A percentile compares a stretch with the other conserved stretches of the same genome.
Conservation (phyloP, 2,329 filamentous ascomycete species). For the Incumbomyces lentus region DNA sequence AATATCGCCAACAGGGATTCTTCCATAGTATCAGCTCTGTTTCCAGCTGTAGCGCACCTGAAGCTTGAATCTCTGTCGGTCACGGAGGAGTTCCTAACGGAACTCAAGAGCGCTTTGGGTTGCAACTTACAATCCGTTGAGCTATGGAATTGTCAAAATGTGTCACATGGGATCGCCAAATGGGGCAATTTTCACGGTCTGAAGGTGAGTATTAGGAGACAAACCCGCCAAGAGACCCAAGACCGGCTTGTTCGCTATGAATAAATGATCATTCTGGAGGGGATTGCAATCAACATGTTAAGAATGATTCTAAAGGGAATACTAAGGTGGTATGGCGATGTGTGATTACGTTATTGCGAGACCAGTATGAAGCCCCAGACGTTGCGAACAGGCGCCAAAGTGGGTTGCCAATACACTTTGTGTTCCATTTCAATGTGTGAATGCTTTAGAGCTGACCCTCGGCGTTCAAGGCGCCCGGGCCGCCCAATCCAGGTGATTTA, state of each 20-base stretch:
- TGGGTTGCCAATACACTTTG: too few relatives aligned
- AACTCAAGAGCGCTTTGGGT: background rate
- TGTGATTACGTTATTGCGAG: too few relatives aligned
- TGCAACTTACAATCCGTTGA: background rate
- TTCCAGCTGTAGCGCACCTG: background rate
- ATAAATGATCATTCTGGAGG: too few relatives aligned
- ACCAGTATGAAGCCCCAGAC: too few relatives aligned
- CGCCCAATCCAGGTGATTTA: too few relatives aligned
- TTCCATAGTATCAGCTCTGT: background rate
- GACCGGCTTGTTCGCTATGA: background rate
- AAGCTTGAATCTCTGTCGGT: background rate
- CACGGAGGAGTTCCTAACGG: conserved; percentile 3
- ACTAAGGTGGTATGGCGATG: background rate
- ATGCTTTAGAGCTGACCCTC: too few relatives aligned
- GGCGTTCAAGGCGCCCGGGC: too few relatives aligned
- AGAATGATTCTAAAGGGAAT: too few relatives aligned
- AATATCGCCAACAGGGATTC: conserved; percentile 1
- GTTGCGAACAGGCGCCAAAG: too few relatives aligned
- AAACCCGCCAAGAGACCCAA: too few relatives aligned
- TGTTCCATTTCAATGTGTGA: too few relatives aligned
- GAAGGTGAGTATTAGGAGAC: background rate
- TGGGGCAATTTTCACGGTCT: conserved; percentile 4
- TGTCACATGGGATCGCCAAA: background rate
- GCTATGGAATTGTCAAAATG: conserved; percentile 2
- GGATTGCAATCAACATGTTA: too few relatives aligned